Conservation (phyloP, 805 yeast genomes). For the Cyberlindnera subsufficiens region DNA sequence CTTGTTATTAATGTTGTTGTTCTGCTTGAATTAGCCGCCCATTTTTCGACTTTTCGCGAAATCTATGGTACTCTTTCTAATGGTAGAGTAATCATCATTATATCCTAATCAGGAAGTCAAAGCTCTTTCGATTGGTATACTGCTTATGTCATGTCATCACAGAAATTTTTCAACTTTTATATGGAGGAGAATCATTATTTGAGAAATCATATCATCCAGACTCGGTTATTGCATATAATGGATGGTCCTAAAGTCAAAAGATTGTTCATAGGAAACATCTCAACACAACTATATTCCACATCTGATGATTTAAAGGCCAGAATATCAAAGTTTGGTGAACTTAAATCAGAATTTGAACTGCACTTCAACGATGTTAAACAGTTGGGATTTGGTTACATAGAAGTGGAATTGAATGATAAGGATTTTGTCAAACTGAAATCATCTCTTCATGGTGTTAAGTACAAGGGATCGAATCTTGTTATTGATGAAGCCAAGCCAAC, state of each 20-base stretch:
- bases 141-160: no score
- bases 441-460: constrained; percentile 65
- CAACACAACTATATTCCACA: constrained; percentile 42
- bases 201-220: neutral
- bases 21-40: no score
- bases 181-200: no score
- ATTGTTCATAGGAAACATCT: constrained; percentile 66
- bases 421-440: constrained; percentile 44
- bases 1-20: no score
- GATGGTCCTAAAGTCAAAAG: constrained; percentile 21
- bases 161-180: no score
- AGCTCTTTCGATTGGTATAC: no score
- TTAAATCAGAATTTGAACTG: constrained; percentile 43
- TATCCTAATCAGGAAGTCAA: no score
- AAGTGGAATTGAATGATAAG: constrained; percentile 44
- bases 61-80: no score
- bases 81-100: no score
- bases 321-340: constrained; percentile 55
- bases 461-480: constrained; percentile 63
- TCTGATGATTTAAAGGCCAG: constrained; percentile 45
- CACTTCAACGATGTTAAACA: constrained; percentile 42
- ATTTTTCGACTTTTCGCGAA: no score
- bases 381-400: constrained; percentile 55
- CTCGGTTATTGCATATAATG: neutral
- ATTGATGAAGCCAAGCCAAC: constrained; percentile 59